Evolutionary conservation across 345 rosid genomes (phyloP), one percentile per base, ranked within the genome.

Genomic region (Erucastrum elatum): DNA sequence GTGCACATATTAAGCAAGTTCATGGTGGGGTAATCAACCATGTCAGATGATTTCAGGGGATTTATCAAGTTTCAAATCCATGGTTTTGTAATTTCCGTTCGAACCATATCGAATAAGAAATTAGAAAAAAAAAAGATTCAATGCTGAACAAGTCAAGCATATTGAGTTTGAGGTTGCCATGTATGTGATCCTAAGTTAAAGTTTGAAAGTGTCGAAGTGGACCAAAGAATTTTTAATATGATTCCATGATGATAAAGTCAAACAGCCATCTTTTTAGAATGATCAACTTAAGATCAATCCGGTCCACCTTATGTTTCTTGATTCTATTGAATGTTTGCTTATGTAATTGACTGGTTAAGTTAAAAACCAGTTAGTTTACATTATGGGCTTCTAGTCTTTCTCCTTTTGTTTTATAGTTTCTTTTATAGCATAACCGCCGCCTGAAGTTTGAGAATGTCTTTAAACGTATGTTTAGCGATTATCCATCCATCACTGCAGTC

Each of bases 31-130:
- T 12, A 44, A 58, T 58, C 30, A 8, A 21, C 30, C 64, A 59
- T 26, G 64, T 59, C 6, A 25, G 15, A 59, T 10, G 15, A 26
- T 26, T 25, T 59, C 55, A 49, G 55, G 15, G 30, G 33, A 27
- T 60, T 60, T 76, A 33, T 80, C 82, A 17, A 90, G 85, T 77
- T 82, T 83, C n/a, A 13, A 16, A 49, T 87, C 94, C 91, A 90
- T 90, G 8, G 64, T 5, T 27, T 65, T 74, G 69, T 68, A 59
- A 30, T 31, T 33, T 59, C 34, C 15, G 68, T 55, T n/a, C 1
- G 51, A 37, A 33, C 0, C 60, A 10, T 21, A 17, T 27, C 6
- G 60, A 64, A 72, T 51, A 66, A 26, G 13, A 61, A 29, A 1
- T 61, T 3, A 27, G 17, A 34, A 8, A 64, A 46, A 60, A n/a